Evolutionary conservation across 140 eudicot genomes (phyloP).

Genomic region (Stevia rebaudiana): DNA sequence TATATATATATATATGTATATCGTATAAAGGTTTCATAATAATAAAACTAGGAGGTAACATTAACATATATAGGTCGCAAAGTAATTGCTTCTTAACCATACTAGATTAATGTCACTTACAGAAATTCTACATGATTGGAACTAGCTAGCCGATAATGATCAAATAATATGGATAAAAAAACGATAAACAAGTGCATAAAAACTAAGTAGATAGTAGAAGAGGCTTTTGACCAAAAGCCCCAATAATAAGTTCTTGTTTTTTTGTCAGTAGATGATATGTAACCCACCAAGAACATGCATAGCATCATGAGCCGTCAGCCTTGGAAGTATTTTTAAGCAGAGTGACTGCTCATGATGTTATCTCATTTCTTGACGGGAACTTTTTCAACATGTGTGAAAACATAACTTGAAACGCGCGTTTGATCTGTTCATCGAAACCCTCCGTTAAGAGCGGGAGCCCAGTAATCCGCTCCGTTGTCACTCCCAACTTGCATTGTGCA

Average conservation of each 20-base stretch:
- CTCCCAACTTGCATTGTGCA: conserved; percentile 89
- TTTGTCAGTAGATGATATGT: conserved; percentile 25
- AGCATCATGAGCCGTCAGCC: conserved; percentile 99
- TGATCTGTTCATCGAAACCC: conserved; percentile 47
- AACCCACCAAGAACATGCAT: conserved; percentile 48
- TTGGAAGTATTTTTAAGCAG: conserved; percentile 57
- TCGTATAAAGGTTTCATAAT: no score
- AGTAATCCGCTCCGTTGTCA: conserved; percentile 83
- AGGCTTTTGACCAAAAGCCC: conserved; percentile 22
- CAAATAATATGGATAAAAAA: conserved; percentile 13
- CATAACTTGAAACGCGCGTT: neutral
- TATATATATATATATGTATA: neutral
- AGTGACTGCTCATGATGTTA: conserved; percentile 97
- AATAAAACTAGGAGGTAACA: no score
- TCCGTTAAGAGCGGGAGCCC: conserved; percentile 80
- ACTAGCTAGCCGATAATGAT: conserved; percentile 18
- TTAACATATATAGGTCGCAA: neutral
- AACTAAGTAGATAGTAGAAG: conserved; percentile 25
- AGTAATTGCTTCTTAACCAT: conserved; percentile 5
- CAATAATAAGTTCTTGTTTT: conserved; percentile 22
- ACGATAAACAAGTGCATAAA: conserved; percentile 20
- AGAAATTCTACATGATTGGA: conserved; percentile 23
- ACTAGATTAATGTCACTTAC: conserved; percentile 14
- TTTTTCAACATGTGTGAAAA: conserved; percentile 16
- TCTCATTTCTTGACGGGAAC: conserved; percentile 45